Evolutionary conservation across 2,329 filamentous ascomycete species (phyloP).

Genomic region (Pseudogymnoascus sp.): DNA sequence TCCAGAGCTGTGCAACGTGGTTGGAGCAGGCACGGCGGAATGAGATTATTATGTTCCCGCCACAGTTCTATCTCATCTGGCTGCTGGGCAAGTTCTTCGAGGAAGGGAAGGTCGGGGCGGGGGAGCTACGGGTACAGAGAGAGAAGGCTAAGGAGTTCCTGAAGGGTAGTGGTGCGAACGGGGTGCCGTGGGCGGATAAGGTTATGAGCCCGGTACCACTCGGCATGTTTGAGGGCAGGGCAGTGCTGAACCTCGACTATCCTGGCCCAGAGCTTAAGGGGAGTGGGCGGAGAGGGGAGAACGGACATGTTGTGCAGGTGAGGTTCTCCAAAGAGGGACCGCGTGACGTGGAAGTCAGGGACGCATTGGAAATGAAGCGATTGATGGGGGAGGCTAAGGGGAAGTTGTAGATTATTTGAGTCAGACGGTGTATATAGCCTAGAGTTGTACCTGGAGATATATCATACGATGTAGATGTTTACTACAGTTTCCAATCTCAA

Average conservation of each 20-base stretch:
- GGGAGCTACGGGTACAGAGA: slow-evolving; percentile 41
- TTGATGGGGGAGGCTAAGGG: neutral
- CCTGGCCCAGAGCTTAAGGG: slow-evolving; percentile 48
- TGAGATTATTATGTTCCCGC: slow-evolving; percentile 79
- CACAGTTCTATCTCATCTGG: slow-evolving; percentile 69
- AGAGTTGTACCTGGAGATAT: neutral
- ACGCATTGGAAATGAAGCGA: neutral
- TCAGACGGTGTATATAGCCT: neutral
- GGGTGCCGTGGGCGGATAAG: slow-evolving; percentile 47
- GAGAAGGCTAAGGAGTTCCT: slow-evolving; percentile 48
- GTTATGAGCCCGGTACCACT: slow-evolving; percentile 48
- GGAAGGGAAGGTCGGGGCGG: slow-evolving; percentile 20
- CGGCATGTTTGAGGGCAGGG: slow-evolving; percentile 41
- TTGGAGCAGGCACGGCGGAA: slow-evolving; percentile 53
- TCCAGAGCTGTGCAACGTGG: slow-evolving; percentile 65
- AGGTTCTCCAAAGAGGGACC: slow-evolving; percentile 45
- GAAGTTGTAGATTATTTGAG: neutral
- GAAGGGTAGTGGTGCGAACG: slow-evolving; percentile 33
- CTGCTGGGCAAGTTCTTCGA: slow-evolving; percentile 30
- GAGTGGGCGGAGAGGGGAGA: slow-evolving; percentile 45
- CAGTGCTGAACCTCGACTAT: slow-evolving; percentile 49
- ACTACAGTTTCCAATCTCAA: neutral
- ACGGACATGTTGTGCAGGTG: slow-evolving; percentile 51
- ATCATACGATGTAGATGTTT: neutral
- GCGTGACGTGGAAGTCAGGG: slow-evolving; percentile 43